A percentile compares a stretch with the other conserved stretches of the same genome.
Conservation (phyloP, 2,329 filamentous ascomycete genomes). For the Teratosphaeria zuluensis region DNA sequence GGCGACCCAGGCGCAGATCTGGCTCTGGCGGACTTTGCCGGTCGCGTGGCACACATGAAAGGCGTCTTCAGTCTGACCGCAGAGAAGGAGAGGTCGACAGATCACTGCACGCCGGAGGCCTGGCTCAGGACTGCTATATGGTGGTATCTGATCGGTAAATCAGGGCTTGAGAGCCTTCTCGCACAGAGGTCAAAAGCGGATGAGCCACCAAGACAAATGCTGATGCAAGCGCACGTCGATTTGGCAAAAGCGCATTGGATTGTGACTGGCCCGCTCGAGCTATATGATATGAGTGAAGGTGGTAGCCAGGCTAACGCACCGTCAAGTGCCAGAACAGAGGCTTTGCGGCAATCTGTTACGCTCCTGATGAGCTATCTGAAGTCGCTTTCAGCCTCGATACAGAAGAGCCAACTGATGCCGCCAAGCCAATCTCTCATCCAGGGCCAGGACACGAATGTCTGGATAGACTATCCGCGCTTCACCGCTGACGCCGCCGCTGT, state of each 20-base stretch:
- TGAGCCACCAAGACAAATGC: conserved; percentile 39
- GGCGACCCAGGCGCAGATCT: conserved; percentile 46
- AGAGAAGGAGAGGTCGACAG: conserved; percentile 59
- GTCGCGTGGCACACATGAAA: conserved; percentile 62
- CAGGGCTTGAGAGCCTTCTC: conserved; percentile 62
- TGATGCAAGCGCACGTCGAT: conserved; percentile 73
- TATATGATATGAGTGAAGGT: conserved; percentile 9
- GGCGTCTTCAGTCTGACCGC: conserved; percentile 70
- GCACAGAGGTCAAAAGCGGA: conserved; percentile 37
- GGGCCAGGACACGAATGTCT: conserved; percentile 70
- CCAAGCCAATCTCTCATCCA: conserved; percentile 57
- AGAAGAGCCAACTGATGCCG: conserved; percentile 65
- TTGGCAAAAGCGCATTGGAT: conserved; percentile 83
- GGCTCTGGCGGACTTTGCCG: conserved; percentile 59
- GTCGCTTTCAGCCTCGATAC: conserved; percentile 73
- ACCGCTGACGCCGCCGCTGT: conserved; percentile 62
- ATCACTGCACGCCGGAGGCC: conserved; percentile 45
- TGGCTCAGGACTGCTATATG: conserved; percentile 67
- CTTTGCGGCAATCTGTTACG: conserved; percentile 4
- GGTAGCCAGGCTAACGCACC: conserved; percentile 3
- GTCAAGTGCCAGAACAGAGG: conserved; percentile 2
- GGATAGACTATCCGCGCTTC: conserved; percentile 67
- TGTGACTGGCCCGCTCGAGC: conserved; percentile 31
- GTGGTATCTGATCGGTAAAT: conserved; percentile 83
- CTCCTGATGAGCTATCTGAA: conserved; percentile 39